Evolutionary conservation across 2,329 filamentous ascomycete species (phyloP), one percentile per base, ranked within the genome.

Genomic region (Paraconiothyrium sp.): DNA sequence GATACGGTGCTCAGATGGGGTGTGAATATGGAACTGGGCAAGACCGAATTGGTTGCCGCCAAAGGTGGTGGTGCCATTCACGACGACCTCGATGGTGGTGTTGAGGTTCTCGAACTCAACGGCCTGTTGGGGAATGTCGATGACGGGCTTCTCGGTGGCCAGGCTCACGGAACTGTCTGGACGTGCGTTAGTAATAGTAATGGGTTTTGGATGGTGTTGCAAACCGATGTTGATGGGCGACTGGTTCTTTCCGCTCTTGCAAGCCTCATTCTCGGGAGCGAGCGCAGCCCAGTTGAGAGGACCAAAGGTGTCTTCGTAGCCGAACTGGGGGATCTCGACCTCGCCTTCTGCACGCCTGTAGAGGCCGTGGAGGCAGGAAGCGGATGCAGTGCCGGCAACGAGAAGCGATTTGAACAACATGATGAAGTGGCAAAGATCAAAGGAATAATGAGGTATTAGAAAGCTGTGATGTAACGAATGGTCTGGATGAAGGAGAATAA

Each of bases 11-110:
- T 89, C 87, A 47, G 84, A 85, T 0, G 87, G 86, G 0, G 85
- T 84, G 70, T 89, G 87, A 76, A 88, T 86, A 74, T 88, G 86
- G 77, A 88, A 88, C 66, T 88, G 86, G 50, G 76, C 76, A 14
- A 88, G 77, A 0, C 66, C 69, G 72, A 83, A 87, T 16, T 77
- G 69, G 16, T 73, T 72, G 34, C 77, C 79, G 1, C 68, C 76
- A 27, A 84, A 70, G 0, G 67, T 76, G 3, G 86, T 80, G 11
- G 79, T 83, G 34, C 84, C 85, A 54, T 83, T 83, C 59, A 84
- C 83, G 34, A 87, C 77, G 59, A 86, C 82, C 77, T 88, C 84
- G 56, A 88, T 81, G 0, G 85, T 88, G 30, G 84, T 85, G 50
- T 85, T 86, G 11, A 87, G 79, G 72, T 88, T 88, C 75, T 87